Evolutionary conservation across 495 filamentous ascomycete species (phyloP).

Genomic region (Sabuloglossum arenarium): DNA sequence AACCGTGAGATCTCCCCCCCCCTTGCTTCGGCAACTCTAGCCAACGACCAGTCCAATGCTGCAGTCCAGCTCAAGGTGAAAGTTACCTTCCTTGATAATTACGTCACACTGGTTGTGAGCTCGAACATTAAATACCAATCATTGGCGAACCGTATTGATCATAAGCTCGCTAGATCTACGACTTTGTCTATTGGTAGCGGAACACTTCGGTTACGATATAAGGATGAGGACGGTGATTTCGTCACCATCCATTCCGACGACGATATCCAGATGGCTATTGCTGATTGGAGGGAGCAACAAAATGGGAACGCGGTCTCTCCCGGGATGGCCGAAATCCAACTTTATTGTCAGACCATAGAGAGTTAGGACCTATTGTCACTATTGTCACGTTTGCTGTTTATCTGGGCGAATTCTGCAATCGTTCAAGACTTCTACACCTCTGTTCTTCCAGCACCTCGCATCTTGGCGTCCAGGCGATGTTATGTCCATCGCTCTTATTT

Average conservation of each 20-base stretch:
- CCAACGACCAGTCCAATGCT: background rate
- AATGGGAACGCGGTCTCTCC: background rate
- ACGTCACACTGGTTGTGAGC: slow-evolving; percentile 79
- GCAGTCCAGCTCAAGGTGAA: slow-evolving; percentile 67
- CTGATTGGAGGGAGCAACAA: slow-evolving; percentile 62
- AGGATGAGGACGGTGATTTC: slow-evolving; percentile 81
- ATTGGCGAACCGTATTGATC: slow-evolving; percentile 89
- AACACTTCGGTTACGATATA: slow-evolving; percentile 64
- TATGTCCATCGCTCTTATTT: background rate
- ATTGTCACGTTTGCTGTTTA: background rate
- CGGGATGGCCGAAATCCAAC: slow-evolving; percentile 5
- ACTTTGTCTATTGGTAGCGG: slow-evolving; percentile 58
- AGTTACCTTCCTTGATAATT: slow-evolving; percentile 65
- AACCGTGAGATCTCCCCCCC: background rate
- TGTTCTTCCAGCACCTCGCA: slow-evolving; percentile 1
- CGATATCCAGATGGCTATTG: slow-evolving; percentile 82
- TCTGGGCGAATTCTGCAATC: background rate
- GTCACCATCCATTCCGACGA: slow-evolving; percentile 89
- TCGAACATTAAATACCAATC: slow-evolving; percentile 86
- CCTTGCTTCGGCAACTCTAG: background rate
- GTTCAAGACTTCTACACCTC: background rate
- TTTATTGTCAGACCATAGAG: slow-evolving; percentile 6
- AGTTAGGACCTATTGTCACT: background rate
- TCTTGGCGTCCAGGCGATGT: slow-evolving; percentile 1
- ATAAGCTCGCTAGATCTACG: slow-evolving; percentile 69